Evolutionary conservation across 768 basidiomycete species (phyloP), one percentile per base, ranked within the genome.

Genomic region (Hypholoma sublateritium): DNA sequence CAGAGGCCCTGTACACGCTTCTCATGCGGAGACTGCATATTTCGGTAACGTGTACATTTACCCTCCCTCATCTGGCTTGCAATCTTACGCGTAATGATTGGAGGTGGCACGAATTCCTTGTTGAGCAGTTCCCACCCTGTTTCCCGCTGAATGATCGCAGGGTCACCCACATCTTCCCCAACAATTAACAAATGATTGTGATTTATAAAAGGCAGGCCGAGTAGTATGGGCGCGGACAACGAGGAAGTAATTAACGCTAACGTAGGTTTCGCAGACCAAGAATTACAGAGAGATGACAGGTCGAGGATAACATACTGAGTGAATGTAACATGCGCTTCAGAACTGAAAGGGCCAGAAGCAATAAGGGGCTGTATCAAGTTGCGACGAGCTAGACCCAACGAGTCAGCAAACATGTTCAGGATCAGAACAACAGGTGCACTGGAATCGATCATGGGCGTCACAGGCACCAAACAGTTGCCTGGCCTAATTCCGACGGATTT

Each of bases 171-270:
- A 32, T 32, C 28, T 12, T 46, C 47, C 21, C 71, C 66, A 48
- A 78, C 71, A 25, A 69, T 57, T 0, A 73, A 57, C 59, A 79
- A 72, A 0, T 65, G 35, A 56, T 79, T 79, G 1, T 59, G 55
- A 9, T 41, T 21, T 0, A 77, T 62, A 25, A 72, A 77, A 0
- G 74, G 76, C 0, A 69, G 49, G 0, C 74, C 73, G 0, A 78
- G 62, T 0, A 78, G 53, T 6, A 78, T 32, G 3, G 67, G 66
- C 2, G 51, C 59, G 34, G 63, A 70, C 1, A 75, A 61, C 1
- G 35, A 39, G 0, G 66, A 65, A 17, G 39, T 41, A 13, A 41
- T 17, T 0, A 75, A n/a, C 0, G 71, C 66, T 3, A 42, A 36
- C 3, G 64, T 47, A 14, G 55, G 8, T 22, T 19, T 43, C 3